These are phyloP conservation scores for Pleurotus ostreatus DNA, from an alignment of 768 basidiomycete species.

Conservation along the genomic window DNA sequence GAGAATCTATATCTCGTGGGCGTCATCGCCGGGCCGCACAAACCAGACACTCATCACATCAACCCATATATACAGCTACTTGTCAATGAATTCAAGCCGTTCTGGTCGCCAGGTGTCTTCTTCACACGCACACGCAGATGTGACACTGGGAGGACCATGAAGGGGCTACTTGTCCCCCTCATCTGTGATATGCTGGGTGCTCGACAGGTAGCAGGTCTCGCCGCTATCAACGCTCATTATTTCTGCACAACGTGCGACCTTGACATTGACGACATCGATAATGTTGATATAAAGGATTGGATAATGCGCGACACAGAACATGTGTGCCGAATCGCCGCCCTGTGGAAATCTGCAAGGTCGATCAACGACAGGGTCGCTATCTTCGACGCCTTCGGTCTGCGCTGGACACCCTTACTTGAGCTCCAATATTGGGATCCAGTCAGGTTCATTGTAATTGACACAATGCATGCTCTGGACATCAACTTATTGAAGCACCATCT, in stretches of 20 bases:
- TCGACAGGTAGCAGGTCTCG: background rate
- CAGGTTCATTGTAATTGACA: constrained; percentile 24
- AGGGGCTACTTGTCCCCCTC: background rate
- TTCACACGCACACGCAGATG: background rate
- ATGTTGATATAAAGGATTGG: constrained; percentile 15
- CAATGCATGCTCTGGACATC: constrained; percentile 35
- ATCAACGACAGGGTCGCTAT: constrained; percentile 4
- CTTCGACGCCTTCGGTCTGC: constrained; percentile 18
- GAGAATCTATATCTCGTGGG: constrained; percentile 6
- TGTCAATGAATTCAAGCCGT: background rate
- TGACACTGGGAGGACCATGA: background rate
- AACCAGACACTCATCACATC: background rate
- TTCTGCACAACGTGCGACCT: constrained; percentile 20
- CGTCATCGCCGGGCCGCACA: constrained; percentile 2
- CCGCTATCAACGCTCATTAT: constrained; percentile 8
- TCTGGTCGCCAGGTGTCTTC: background rate
- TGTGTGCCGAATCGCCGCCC: constrained; percentile 10
- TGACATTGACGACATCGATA: constrained; percentile 12
- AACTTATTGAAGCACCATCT: constrained; percentile 23
- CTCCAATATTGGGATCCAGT: constrained; percentile 33
- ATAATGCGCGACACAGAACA: constrained; percentile 8
- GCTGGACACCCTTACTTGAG: constrained; percentile 23
- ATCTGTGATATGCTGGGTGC: constrained; percentile 7
- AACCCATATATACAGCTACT: constrained; percentile 1
- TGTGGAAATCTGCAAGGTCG: constrained; percentile 15